Conservation (phyloP, 352 stramenopile genomes). For the Globisporangium alternatum region DNA sequence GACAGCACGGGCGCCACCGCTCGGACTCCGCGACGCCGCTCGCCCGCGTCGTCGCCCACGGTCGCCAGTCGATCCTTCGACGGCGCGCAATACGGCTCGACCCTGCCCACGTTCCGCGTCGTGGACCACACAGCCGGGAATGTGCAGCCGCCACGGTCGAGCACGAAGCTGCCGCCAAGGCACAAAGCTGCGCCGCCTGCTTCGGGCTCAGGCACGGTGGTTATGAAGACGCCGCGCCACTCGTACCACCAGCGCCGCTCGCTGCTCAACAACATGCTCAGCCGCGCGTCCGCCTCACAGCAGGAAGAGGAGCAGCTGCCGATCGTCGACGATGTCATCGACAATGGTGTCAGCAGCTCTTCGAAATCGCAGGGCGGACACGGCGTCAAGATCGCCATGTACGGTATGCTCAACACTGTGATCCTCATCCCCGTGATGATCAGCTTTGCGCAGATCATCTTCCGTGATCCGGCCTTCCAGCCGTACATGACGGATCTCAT, state of each 20-base stretch:
- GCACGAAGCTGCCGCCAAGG: slow-evolving; percentile 11
- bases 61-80: slow-evolving; percentile 34
- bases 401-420: slow-evolving; percentile 92
- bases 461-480: slow-evolving; percentile 89
- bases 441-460: slow-evolving; percentile 96
- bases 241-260: slow-evolving; percentile 41
- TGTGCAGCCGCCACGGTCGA: not conserved
- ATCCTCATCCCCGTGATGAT: slow-evolving; percentile 91
- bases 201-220: not conserved
- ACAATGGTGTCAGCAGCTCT: not conserved
- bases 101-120: slow-evolving; percentile 18
- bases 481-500: slow-evolving; percentile 90
- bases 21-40: slow-evolving; percentile 58
- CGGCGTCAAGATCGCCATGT: slow-evolving; percentile 68
- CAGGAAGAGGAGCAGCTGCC: slow-evolving; percentile 14
- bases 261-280: slow-evolving; percentile 8
- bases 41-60: slow-evolving; percentile 28
- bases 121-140: not conserved
- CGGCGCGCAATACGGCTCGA: slow-evolving; percentile 21
- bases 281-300: slow-evolving; percentile 6
- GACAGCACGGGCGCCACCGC: slow-evolving; percentile 79
- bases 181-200: not conserved
- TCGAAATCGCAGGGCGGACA: slow-evolving; percentile 19
- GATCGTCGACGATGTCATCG: slow-evolving; percentile 3
- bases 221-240: slow-evolving; percentile 51